Evolutionary conservation across 2,329 filamentous ascomycete genomes (phyloP).

Genomic region (Dactylellina haptotyla): DNA sequence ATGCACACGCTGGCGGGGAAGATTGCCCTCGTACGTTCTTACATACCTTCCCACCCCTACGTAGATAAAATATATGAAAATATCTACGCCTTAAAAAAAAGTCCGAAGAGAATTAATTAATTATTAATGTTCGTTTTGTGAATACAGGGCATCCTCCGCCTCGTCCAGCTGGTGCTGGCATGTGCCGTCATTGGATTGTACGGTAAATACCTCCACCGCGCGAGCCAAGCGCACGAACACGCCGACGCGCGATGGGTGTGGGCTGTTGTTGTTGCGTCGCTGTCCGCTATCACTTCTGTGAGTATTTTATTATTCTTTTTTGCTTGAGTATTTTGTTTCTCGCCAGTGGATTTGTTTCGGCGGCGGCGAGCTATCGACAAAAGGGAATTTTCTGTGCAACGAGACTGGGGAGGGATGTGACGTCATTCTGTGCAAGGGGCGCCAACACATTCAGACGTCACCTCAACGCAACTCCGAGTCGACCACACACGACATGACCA

Average conservation of each 20-base stretch:
- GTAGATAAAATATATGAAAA: background rate
- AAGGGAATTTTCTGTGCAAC: no score
- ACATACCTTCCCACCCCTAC: background rate
- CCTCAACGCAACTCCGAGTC: no score
- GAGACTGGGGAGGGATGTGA: background rate
- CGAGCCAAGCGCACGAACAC: conserved; percentile 66
- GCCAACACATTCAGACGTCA: no score
- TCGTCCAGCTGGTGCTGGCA: conserved; percentile 79
- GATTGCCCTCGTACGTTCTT: conserved; percentile 40
- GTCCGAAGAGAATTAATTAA: background rate
- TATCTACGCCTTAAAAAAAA: background rate
- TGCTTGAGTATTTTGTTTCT: conserved; percentile 61
- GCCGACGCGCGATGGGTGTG: conserved; percentile 77
- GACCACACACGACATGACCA: no score
- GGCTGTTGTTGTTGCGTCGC: conserved; percentile 74
- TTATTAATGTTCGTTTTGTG: background rate
- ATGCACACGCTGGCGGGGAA: conserved; percentile 29
- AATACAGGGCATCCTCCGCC: conserved; percentile 68
- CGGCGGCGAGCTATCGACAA: no score
- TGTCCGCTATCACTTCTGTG: conserved; percentile 72
- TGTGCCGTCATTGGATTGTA: conserved; percentile 83
- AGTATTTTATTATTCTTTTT: conserved; percentile 70
- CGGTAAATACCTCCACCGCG: conserved; percentile 72
- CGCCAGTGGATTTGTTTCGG: background rate
- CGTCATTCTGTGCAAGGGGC: background rate